phyloP scores from a whole-genome alignment of 768 basidiomycete species.

The Zangia roseola region DNA sequence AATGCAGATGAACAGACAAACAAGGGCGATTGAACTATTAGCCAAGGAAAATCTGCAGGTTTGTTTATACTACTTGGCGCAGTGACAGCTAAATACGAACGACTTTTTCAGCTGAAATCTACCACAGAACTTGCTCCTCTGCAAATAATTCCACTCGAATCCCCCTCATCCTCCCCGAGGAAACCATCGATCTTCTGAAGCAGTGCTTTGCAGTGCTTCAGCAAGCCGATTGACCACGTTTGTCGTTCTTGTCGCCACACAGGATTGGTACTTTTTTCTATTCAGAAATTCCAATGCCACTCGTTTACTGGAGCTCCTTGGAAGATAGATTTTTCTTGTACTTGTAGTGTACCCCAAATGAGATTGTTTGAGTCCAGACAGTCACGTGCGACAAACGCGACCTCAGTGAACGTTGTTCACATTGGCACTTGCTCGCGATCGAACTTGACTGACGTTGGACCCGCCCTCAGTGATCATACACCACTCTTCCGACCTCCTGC shows the following conservation, averaged over 20 bases:
- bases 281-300: neutral
- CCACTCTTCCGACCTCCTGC: neutral
- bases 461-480: neutral
- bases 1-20: constrained; percentile 49
- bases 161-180: constrained; percentile 10
- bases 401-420: constrained; percentile 23
- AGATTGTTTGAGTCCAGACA: neutral
- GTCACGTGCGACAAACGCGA: constrained; percentile 35
- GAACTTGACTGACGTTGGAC: neutral
- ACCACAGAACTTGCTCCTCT: constrained; percentile 10
- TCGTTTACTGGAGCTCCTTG: neutral
- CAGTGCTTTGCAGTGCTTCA: neutral
- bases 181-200: constrained; percentile 14
- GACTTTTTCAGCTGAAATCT: constrained; percentile 14
- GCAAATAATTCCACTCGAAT: constrained; percentile 14
- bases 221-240: neutral
- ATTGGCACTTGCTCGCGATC: constrained; percentile 13
- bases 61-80: constrained; percentile 3
- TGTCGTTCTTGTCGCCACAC: neutral
- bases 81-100: constrained; percentile 5
- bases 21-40: constrained; percentile 40
- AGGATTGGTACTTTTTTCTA: neutral
- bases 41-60: constrained; percentile 51
- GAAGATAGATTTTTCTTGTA: constrained; percentile 10
- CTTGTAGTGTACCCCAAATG: neutral